phyloP scores from a whole-genome alignment of 495 filamentous ascomycete species.

The Aspergillus panamensis region DNA sequence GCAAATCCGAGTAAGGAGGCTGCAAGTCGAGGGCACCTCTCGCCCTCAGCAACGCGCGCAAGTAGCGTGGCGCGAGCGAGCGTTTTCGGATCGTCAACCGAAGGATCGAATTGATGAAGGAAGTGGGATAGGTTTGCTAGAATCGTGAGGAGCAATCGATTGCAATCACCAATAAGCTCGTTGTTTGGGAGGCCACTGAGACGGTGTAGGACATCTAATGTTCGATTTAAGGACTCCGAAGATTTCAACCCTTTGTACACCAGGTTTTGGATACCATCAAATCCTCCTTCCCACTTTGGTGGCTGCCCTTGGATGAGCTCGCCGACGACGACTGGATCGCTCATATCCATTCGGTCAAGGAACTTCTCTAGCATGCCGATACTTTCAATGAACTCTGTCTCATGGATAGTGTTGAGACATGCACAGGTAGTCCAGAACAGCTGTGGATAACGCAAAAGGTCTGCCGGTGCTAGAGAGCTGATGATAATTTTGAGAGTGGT shows the following conservation, averaged over 20 bases:
- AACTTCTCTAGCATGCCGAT: slow-evolving; percentile 88
- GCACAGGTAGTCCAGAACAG: slow-evolving; percentile 97
- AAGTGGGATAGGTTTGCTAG: slow-evolving; percentile 90
- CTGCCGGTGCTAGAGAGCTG: slow-evolving; percentile 69
- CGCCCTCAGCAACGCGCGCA: slow-evolving; percentile 66
- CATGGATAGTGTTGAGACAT: slow-evolving; percentile 92
- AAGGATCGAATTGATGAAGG: slow-evolving; percentile 71
- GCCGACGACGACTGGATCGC: slow-evolving; percentile 61
- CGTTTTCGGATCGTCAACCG: slow-evolving; percentile 50
- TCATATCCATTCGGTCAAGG: slow-evolving; percentile 77
- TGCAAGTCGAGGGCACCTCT: slow-evolving; percentile 47
- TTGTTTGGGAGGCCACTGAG: slow-evolving; percentile 77
- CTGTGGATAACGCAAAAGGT: slow-evolving; percentile 83
- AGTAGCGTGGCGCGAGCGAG: slow-evolving; percentile 64
- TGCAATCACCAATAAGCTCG: slow-evolving; percentile 75
- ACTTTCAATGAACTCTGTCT: slow-evolving; percentile 88
- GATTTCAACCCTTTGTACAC: slow-evolving; percentile 91
- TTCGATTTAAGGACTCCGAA: slow-evolving; percentile 70
- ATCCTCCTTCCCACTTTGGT: slow-evolving; percentile 81
- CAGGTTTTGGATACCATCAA: slow-evolving; percentile 81
- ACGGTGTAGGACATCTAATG: slow-evolving; percentile 72
- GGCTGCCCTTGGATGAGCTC: slow-evolving; percentile 74
- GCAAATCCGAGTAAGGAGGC: slow-evolving; percentile 66
- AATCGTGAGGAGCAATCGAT: slow-evolving; percentile 75
- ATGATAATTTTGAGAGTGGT: slow-evolving; percentile 91